phyloP scores from a whole-genome alignment of 2,329 filamentous ascomycete species.

The Nemania sp. region DNA sequence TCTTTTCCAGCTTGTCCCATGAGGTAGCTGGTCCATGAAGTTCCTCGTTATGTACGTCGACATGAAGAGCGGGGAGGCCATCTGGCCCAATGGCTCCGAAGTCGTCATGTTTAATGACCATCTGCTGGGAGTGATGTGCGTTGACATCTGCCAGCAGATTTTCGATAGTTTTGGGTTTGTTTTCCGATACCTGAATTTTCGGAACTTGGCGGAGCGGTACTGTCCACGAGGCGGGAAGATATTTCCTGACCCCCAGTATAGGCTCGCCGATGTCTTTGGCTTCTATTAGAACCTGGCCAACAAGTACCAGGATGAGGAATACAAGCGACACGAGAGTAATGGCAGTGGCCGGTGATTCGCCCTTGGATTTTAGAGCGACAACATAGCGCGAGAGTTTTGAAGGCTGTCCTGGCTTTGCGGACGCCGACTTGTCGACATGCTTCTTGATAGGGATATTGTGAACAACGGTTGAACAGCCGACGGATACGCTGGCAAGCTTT shows the following conservation, averaged over 20 bases:
- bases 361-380: conserved; percentile 61
- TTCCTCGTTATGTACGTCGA: conserved; percentile 52
- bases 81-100: conserved; percentile 31
- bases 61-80: conserved; percentile 39
- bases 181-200: conserved; percentile 32
- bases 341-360: conserved; percentile 54
- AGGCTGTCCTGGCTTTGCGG: conserved; percentile 42
- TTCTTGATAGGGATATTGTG: conserved; percentile 73
- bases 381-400: conserved; percentile 68
- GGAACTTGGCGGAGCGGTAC: conserved; percentile 34
- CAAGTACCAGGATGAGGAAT: conserved; percentile 61
- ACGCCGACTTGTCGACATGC: conserved; percentile 42
- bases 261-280: conserved; percentile 60
- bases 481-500: conserved; percentile 79
- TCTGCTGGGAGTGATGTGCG: conserved; percentile 41
- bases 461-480: conserved; percentile 77
- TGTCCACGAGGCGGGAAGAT: conserved; percentile 53
- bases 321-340: conserved; percentile 59
- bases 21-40: conserved; percentile 57
- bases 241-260: conserved; percentile 56
- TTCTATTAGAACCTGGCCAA: conserved; percentile 68
- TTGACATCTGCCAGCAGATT: conserved; percentile 43
- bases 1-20: conserved; percentile 71
- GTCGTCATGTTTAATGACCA: conserved; percentile 43
- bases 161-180: conserved; percentile 32